Evolutionary conservation across 495 filamentous ascomycete genomes (phyloP), one percentile per base, ranked within the genome.

Genomic region (Aspergillus cristatus): DNA sequence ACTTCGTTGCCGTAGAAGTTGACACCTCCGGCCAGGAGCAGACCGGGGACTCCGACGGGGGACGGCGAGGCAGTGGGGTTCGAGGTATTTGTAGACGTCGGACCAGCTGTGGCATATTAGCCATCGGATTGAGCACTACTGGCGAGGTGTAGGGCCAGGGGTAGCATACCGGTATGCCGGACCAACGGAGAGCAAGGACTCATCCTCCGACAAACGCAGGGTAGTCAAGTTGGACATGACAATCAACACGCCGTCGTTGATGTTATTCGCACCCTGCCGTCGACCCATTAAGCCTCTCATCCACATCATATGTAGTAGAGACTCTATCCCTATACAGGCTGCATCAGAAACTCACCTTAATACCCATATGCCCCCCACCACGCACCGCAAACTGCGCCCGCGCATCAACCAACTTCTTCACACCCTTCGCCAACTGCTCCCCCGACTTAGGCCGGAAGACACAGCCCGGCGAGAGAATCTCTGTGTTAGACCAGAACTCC

Each of bases 161-260:
- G 14, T 32, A n/a, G 22, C 48, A 15, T 42, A 60, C 54, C 50
- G 43, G 35, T 56, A 47, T 1, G 42, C 41, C 13, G 55, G 55
- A 17, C 58, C 55, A 28, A 62, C 32, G 2, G 53, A 56, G 17
- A 61, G 13, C 18, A 54, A 26, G 3, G 55, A 62, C 28, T 55
- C 37, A 38, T 62, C 55, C 2, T 48, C 34, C 17, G 44, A 50
- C 29, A 58, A 17, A 17, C 50, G 18, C 47, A 58, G 13, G 12
- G 49, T 49, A 24, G 65, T 69, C 26, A 84, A 42, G 3, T 63
- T 63, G 1, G 48, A 58, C 46, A 81, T 55, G 37, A 71, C 69
- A 34, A 85, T 67, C 15, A 76, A 66, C 3, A 82, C 65, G 12
- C 78, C 77, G 14, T 58, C 43, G n/a, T 68, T 35, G 41, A 58